Evolutionary conservation across 1,284 basidiomycete genomes (phyloP).

Genomic region (Moniliella sp.): DNA sequence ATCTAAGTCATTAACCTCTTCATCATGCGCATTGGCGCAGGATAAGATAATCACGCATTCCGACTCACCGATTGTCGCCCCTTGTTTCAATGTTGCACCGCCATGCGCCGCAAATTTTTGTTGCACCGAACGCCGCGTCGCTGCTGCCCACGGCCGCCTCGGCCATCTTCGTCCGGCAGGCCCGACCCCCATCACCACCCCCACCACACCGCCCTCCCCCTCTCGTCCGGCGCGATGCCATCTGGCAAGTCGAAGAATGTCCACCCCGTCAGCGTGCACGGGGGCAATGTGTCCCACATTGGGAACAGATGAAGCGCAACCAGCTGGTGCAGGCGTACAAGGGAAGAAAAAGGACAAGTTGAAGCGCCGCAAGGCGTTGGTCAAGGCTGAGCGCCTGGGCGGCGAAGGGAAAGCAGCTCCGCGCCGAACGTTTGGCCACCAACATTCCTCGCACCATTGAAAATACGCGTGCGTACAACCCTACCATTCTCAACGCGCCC

Average conservation of each 20-base stretch:
- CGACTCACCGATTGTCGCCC: no score
- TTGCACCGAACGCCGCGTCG: no score
- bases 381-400: conserved; percentile 18
- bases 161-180: no score
- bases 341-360: conserved; percentile 61
- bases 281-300: conserved; percentile 22
- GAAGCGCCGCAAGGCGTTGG: conserved; percentile 48
- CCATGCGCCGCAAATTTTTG: no score
- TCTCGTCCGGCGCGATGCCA: no score
- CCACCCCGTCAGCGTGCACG: background rate
- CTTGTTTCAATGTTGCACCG: no score
- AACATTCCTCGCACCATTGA: conserved; percentile 81
- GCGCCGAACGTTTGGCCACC: conserved; percentile 36
- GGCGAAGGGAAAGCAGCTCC: background rate
- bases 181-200: no score
- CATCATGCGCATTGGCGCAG: no score
- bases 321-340: conserved; percentile 44
- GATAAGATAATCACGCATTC: no score
- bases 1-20: no score
- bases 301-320: conserved; percentile 34
- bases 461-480: conserved; percentile 72
- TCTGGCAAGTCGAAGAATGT: background rate
- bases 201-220: no score
- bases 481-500: conserved; percentile 42
- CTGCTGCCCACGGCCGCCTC: no score